Conservation (phyloP, 176 grass and related monocot genomes). For the Chrysopogon serrulatus region DNA sequence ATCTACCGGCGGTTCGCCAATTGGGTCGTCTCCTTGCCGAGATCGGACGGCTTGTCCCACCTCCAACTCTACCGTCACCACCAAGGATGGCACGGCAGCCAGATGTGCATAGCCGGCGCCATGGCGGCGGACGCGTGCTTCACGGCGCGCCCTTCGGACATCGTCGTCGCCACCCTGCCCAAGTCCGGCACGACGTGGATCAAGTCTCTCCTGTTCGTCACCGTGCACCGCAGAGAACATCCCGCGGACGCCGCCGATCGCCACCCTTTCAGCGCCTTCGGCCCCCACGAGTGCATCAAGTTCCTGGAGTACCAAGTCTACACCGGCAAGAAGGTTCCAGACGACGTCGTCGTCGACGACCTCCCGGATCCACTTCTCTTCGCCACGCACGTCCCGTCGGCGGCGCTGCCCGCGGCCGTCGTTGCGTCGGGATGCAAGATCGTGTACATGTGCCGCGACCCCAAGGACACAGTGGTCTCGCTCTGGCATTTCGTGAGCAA, state of each 20-base stretch:
- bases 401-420: not conserved
- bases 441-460: constrained; percentile 21
- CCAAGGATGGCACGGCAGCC: not conserved
- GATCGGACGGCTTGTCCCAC: not conserved
- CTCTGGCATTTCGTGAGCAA: not conserved
- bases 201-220: constrained; percentile 22
- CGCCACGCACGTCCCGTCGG: constrained; percentile 25
- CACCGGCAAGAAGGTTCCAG: not conserved
- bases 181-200: constrained; percentile 34
- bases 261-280: constrained; percentile 9
- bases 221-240: constrained; percentile 3
- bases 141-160: not conserved
- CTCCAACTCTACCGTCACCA: not conserved
- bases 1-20: not conserved
- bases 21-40: not conserved
- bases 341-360: not conserved
- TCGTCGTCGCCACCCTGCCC: constrained; percentile 18
- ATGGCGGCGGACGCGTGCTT: constrained; percentile 26
- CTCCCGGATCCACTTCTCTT: constrained; percentile 27
- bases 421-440: not conserved
- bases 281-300: constrained; percentile 25
- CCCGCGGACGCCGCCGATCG: not conserved
- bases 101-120: not conserved
- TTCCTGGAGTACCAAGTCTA: constrained; percentile 16
- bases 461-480: constrained; percentile 24